These are phyloP conservation scores for Lomentospora prolificans DNA, from an alignment of 2,329 filamentous ascomycete species.

Conservation along the genomic window DNA sequence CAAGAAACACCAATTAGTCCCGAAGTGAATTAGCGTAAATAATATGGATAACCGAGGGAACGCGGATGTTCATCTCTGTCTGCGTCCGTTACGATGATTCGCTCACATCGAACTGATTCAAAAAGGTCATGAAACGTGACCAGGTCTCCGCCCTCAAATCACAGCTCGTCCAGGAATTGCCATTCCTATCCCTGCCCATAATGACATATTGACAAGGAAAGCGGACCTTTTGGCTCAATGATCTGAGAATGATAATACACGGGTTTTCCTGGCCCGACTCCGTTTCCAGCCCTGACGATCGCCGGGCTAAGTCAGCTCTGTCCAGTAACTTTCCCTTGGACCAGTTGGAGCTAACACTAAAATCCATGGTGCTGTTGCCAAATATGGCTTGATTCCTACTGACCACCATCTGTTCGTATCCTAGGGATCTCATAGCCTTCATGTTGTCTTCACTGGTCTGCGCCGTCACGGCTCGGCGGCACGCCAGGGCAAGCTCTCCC, in stretches of 20 bases:
- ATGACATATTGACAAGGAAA: neutral
- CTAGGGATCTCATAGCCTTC: neutral
- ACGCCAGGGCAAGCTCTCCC: neutral
- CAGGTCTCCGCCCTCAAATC: neutral
- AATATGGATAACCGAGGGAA: too few species aligned
- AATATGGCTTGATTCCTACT: neutral
- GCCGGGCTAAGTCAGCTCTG: neutral
- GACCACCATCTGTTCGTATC: neutral
- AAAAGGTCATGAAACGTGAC: neutral
- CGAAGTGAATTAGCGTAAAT: too few species aligned
- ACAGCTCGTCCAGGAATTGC: neutral
- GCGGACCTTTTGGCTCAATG: neutral
- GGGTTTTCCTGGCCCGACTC: neutral
- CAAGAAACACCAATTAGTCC: too few species aligned
- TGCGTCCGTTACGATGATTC: too few species aligned
- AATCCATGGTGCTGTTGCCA: neutral
- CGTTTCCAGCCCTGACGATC: neutral
- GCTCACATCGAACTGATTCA: neutral
- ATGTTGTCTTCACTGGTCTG: neutral
- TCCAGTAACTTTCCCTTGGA: neutral
- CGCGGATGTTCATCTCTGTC: too few species aligned
- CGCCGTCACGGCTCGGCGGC: neutral
- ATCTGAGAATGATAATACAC: neutral
- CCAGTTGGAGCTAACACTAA: neutral
- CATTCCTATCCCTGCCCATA: neutral